These are phyloP conservation scores for Ascochyta koolunga DNA, from an alignment of 2,329 filamentous ascomycete species.

Conservation along the genomic window DNA sequence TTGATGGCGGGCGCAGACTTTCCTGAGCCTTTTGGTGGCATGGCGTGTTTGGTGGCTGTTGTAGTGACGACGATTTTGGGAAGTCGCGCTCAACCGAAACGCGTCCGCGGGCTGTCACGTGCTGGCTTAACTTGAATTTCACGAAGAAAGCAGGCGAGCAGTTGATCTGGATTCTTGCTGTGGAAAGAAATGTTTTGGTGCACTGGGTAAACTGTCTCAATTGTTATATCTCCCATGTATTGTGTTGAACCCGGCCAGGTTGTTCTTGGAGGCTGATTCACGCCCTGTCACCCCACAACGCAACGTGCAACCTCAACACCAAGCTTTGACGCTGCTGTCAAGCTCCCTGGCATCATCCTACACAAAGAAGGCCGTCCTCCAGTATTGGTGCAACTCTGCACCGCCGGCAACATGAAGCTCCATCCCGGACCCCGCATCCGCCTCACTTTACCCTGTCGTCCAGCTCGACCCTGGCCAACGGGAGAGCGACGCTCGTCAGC, in stretches of 20 bases:
- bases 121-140: neutral
- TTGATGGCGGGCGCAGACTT: conserved; percentile 28
- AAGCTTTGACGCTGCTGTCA: conserved; percentile 7
- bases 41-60: conserved; percentile 2
- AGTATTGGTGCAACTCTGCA: neutral
- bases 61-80: neutral
- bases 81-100: neutral
- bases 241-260: too few species aligned
- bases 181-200: too few species aligned
- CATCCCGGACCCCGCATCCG: conserved; percentile 12
- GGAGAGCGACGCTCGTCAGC: conserved; percentile 17
- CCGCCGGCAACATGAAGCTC: neutral
- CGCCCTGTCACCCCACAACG: neutral
- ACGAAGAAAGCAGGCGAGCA: too few species aligned
- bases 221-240: too few species aligned
- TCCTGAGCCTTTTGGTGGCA: conserved; percentile 44
- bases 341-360: conserved; percentile 2
- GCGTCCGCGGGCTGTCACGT: conserved; percentile 7
- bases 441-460: conserved; percentile 10
- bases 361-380: neutral
- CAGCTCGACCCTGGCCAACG: conserved; percentile 3
- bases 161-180: too few species aligned
- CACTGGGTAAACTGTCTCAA: too few species aligned
- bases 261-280: too few species aligned
- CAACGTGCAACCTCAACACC: neutral